Conservation (phyloP, 768 basidiomycete species). For the Phaeotremella fagi region DNA sequence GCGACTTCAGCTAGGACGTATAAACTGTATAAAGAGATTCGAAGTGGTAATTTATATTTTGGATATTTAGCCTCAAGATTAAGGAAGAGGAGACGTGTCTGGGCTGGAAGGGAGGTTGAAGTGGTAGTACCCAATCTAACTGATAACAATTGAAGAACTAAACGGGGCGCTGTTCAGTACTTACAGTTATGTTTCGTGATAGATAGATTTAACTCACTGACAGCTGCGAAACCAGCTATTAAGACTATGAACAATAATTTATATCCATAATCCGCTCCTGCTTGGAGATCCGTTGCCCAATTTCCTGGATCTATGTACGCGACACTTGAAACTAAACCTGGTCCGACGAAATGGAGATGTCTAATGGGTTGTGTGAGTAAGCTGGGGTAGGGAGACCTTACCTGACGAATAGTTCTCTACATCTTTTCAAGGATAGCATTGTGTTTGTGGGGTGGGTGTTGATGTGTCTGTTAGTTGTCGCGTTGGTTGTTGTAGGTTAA, state of each 20-base stretch:
- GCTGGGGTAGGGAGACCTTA: neutral
- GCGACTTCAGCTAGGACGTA: slow-evolving; percentile 58
- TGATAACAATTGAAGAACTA: slow-evolving; percentile 73
- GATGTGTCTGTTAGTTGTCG: no score
- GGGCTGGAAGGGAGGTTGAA: slow-evolving; percentile 35
- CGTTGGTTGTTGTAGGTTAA: no score
- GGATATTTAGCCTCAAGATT: slow-evolving; percentile 42
- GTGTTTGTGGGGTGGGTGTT: no score
- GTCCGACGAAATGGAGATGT: slow-evolving; percentile 55
- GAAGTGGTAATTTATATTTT: slow-evolving; percentile 30
- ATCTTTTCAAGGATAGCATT: neutral
- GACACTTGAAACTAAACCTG: slow-evolving; percentile 80
- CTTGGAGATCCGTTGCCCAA: slow-evolving; percentile 85
- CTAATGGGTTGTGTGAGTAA: slow-evolving; percentile 8
- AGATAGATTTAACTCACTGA: slow-evolving; percentile 44
- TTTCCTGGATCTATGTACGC: slow-evolving; percentile 68
- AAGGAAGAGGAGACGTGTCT: slow-evolving; percentile 37
- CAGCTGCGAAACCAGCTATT: slow-evolving; percentile 73
- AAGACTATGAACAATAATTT: slow-evolving; percentile 79
- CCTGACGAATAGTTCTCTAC: slow-evolving; percentile 5
- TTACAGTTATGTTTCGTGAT: neutral
- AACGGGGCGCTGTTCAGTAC: neutral
- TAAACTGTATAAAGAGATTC: slow-evolving; percentile 19
- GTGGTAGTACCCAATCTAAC: slow-evolving; percentile 62
- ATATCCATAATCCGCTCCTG: slow-evolving; percentile 80